These are phyloP conservation scores for Mucor irregularis DNA, from an alignment of 371 early-diverging fungal genomes.

Conservation along the genomic window DNA sequence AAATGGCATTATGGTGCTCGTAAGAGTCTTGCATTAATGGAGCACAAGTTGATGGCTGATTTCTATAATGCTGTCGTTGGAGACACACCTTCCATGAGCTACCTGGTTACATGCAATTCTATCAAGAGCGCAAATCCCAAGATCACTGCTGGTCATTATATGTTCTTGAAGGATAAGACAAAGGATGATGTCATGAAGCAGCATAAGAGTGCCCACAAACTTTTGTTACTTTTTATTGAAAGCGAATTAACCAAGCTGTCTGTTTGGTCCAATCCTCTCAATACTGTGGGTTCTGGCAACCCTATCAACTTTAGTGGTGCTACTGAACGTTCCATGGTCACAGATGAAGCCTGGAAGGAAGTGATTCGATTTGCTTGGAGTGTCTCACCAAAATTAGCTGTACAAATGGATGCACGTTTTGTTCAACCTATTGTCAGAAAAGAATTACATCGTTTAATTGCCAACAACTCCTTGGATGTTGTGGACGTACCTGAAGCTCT, in stretches of 20 bases:
- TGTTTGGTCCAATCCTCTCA: slow-evolving; percentile 81
- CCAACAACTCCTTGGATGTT: slow-evolving; percentile 67
- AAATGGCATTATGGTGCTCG: slow-evolving; percentile 73
- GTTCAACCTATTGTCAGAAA: slow-evolving; percentile 60
- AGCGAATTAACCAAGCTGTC: slow-evolving; percentile 82
- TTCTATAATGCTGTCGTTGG: slow-evolving; percentile 67
- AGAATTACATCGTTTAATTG: slow-evolving; percentile 69
- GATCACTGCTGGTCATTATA: slow-evolving; percentile 39
- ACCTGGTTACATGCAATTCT: slow-evolving; percentile 46
- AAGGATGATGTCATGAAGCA: slow-evolving; percentile 28
- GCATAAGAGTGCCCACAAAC: slow-evolving; percentile 28
- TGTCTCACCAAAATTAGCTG: slow-evolving; percentile 74
- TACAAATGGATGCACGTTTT: slow-evolving; percentile 79
- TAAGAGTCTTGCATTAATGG: slow-evolving; percentile 63
- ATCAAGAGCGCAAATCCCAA: slow-evolving; percentile 40
- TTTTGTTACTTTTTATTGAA: slow-evolving; percentile 83
- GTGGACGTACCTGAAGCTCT: slow-evolving; percentile 78
- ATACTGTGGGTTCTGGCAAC: slow-evolving; percentile 43
- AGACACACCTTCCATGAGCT: slow-evolving; percentile 61
- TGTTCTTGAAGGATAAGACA: slow-evolving; percentile 47
- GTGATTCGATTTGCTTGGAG: slow-evolving; percentile 83
- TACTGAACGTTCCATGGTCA: slow-evolving; percentile 50
- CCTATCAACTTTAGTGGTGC: slow-evolving; percentile 42
- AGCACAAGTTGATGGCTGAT: slow-evolving; percentile 69
- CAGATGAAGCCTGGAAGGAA: slow-evolving; percentile 69